Evolutionary conservation across 164 flowering plant genomes (phyloP).

Genomic region (Taxillus chinensis): DNA sequence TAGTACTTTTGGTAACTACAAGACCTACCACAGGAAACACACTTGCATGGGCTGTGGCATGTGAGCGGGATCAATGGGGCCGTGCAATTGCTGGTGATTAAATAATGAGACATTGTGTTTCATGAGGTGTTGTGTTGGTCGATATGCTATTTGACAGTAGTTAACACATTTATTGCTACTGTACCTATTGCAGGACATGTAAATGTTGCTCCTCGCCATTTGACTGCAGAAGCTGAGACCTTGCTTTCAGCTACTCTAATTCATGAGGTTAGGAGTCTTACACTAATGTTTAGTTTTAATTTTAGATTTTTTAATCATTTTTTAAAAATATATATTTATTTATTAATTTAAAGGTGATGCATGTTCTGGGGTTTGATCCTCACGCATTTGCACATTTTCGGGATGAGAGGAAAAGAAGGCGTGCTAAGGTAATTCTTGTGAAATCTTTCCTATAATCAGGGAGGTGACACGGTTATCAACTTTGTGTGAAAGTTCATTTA

Average conservation of each 20-base stretch:
- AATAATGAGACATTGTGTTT: neutral
- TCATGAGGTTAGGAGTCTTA: constrained; percentile 73
- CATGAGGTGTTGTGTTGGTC: neutral
- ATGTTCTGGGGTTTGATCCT: constrained; percentile 99
- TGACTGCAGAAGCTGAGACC: constrained; percentile 97
- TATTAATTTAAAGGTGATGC: constrained; percentile 64
- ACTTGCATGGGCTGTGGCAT: constrained; percentile 99
- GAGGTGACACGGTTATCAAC: no score
- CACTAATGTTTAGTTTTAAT: no score
- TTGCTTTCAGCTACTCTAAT: constrained; percentile 94
- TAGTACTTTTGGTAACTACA: constrained; percentile 93
- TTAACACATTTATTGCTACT: constrained; percentile 1
- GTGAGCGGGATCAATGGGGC: constrained; percentile 99
- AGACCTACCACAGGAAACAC: constrained; percentile 99
- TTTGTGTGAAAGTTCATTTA: no score
- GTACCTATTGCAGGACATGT: constrained; percentile 66
- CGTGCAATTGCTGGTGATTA: constrained; percentile 95
- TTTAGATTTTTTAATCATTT: no score
- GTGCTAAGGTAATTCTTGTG: constrained; percentile 49
- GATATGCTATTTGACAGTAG: neutral
- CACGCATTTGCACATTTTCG: constrained; percentile 99
- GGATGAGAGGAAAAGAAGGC: constrained; percentile 96
- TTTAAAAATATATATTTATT: neutral
- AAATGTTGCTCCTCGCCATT: constrained; percentile 99
- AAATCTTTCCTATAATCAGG: no score